These are phyloP conservation scores for Santalum album DNA, from an alignment of 164 flowering plant species.

Conservation along the genomic window DNA sequence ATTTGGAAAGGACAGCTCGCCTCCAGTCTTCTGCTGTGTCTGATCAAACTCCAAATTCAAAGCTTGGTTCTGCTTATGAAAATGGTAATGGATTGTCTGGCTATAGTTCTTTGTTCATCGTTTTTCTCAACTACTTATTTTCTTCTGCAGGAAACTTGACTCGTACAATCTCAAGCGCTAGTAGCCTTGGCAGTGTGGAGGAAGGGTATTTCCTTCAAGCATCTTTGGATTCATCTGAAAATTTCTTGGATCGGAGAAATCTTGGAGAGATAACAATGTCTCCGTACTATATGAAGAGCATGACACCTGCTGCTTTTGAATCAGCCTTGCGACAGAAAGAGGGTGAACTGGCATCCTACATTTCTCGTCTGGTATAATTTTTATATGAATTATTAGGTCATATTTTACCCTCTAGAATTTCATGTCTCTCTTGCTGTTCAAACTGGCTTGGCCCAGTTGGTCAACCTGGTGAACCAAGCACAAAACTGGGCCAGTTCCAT, in stretches of 20 bases:
- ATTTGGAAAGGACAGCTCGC: conserved; percentile 60
- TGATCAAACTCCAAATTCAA: conserved; percentile 44
- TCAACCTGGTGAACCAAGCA: no score
- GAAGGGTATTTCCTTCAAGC: conserved; percentile 93
- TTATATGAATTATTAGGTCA: background rate
- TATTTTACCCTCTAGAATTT: no score
- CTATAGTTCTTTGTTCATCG: no score
- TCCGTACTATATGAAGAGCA: conserved; percentile 78
- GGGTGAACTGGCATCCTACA: conserved; percentile 95
- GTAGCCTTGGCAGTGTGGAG: conserved; percentile 87
- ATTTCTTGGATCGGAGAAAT: conserved; percentile 53
- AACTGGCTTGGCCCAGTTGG: no score
- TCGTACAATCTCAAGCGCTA: conserved; percentile 74
- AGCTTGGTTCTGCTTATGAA: conserved; percentile 43
- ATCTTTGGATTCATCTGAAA: conserved; percentile 78
- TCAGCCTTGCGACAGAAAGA: conserved; percentile 91
- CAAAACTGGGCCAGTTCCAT: no score
- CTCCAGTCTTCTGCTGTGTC: conserved; percentile 33
- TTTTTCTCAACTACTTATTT: background rate
- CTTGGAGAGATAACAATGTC: conserved; percentile 47
- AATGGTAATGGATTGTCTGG: conserved; percentile 45
- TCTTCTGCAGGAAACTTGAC: conserved; percentile 44
- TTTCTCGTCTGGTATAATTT: conserved; percentile 86
- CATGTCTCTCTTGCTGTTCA: no score
- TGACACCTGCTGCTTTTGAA: conserved; percentile 87